These are phyloP conservation scores for Peribolospora kevripleyi DNA, from an alignment of 768 basidiomycete species.

Conservation along the genomic window DNA sequence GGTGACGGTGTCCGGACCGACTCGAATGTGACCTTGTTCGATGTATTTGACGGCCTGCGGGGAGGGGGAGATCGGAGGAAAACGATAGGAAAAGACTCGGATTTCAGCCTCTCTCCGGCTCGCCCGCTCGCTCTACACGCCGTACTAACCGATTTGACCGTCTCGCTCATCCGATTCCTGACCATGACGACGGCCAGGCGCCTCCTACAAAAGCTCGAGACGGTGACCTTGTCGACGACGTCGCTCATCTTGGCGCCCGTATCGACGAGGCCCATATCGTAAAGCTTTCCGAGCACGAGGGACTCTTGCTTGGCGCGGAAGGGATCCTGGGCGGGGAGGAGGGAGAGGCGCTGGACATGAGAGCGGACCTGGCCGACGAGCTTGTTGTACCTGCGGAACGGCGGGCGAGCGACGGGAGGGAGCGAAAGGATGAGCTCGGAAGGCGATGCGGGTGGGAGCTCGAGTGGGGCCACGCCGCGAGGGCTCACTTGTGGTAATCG, in stretches of 20 bases:
- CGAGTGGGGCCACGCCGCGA: conserved; percentile 4
- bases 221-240: conserved; percentile 53
- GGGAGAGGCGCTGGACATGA: conserved; percentile 61
- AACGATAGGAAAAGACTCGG: background rate
- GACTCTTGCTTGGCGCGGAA: conserved; percentile 62
- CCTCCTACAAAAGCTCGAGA: conserved; percentile 76
- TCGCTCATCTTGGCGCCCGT: conserved; percentile 71
- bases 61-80: background rate
- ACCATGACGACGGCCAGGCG: conserved; percentile 67
- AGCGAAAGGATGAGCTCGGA: background rate
- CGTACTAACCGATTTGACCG: conserved; percentile 61
- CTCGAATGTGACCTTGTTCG: conserved; percentile 92
- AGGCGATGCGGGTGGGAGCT: background rate
- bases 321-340: conserved; percentile 71
- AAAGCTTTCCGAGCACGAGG: conserved; percentile 74
- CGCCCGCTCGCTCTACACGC: background rate
- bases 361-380: conserved; percentile 66
- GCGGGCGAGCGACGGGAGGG: background rate
- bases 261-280: conserved; percentile 86
- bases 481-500: conserved; percentile 63
- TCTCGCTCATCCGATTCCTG: conserved; percentile 81
- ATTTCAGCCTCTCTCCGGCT: background rate
- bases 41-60: conserved; percentile 83
- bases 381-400: conserved; percentile 56
- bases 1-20: conserved; percentile 82